phyloP scores from a whole-genome alignment of 148 eudicot genomes.

The Tetragonia tetragonoides region DNA sequence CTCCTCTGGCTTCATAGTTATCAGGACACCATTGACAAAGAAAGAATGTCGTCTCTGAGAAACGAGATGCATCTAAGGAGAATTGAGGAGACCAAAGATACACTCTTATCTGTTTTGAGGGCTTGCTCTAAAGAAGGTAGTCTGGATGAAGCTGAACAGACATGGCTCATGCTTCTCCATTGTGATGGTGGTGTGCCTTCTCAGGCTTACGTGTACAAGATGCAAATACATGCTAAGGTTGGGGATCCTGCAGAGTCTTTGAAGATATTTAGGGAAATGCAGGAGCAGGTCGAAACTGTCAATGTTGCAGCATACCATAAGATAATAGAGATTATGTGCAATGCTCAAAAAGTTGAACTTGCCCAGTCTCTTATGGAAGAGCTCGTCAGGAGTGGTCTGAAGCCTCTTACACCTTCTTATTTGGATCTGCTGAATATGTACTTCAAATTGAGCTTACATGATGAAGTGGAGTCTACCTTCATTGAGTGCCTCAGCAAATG shows the following conservation, averaged over 20 bases:
- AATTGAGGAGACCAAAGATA: constrained; percentile 60
- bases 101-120: constrained; percentile 74
- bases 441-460: constrained; percentile 49
- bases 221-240: constrained; percentile 68
- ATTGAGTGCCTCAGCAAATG: constrained; percentile 53
- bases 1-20: constrained; percentile 96
- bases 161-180: constrained; percentile 60
- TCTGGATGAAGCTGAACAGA: constrained; percentile 64
- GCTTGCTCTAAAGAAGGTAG: constrained; percentile 83
- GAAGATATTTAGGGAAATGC: constrained; percentile 62
- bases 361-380: constrained; percentile 80
- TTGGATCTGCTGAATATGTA: constrained; percentile 64
- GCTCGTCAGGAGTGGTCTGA: constrained; percentile 56
- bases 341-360: constrained; percentile 54
- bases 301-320: constrained; percentile 60
- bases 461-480: constrained; percentile 68
- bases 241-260: constrained; percentile 58
- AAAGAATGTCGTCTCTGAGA: constrained; percentile 56
- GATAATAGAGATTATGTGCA: constrained; percentile 67
- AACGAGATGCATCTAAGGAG: constrained; percentile 61
- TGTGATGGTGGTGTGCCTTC: constrained; percentile 47
- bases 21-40: constrained; percentile 71
- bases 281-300: constrained; percentile 38
- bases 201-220: constrained; percentile 76
- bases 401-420: constrained; percentile 65